Base-by-base conservation (phyloP, 176 grass and related monocot genomes). In the Oryza punctata region DNA sequence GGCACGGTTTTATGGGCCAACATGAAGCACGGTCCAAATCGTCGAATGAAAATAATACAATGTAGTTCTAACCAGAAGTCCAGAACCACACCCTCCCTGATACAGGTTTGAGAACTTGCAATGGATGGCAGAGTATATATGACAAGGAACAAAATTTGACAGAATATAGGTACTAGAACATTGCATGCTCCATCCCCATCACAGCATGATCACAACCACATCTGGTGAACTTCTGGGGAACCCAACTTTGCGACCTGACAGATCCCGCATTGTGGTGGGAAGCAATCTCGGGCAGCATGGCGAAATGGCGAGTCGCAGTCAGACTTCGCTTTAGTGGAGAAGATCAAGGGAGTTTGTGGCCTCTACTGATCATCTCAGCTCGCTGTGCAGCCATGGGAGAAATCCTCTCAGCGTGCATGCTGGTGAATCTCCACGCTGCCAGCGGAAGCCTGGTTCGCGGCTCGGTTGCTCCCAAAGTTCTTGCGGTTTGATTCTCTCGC, bases 391-490 rank as follows among this genome's bases (percentile, higher is more conserved):
- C n/a, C 16, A 63, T 63, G 24, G 72, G 23, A 32, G 15, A 10
- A 6, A 19, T 0, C 47, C 3, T 7, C 61, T 78, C 82, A 87
- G 26, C 82, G 77, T 24, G 18, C 73, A 88, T 15, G 66, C 33
- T 85, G 66, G 77, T 85, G 71, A 57, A 98, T 88, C 77, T 89
- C 82, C 11, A 93, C 91, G 23, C 96, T 95, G 21, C 96, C 96
- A 16, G 96, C 93, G 3, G 91, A 95, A 21, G 91, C 93, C 69
- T 94, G 93, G 84, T 98, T 98, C 0, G 96, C 89, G 0, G 96
- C 96, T 21, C 93, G 91, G 85, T 95, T 98, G 81, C 93, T 95
- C 77, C 93, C 93, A 0, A 98, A 98, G 87, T 91, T 93, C 63
- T 88, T 91, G 61, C 88, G 89, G 80, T 98, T 98, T 5, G 93